These are phyloP conservation scores for Euphrasia confusa DNA, from an alignment of 257 asterid genomes.

Conservation along the genomic window DNA sequence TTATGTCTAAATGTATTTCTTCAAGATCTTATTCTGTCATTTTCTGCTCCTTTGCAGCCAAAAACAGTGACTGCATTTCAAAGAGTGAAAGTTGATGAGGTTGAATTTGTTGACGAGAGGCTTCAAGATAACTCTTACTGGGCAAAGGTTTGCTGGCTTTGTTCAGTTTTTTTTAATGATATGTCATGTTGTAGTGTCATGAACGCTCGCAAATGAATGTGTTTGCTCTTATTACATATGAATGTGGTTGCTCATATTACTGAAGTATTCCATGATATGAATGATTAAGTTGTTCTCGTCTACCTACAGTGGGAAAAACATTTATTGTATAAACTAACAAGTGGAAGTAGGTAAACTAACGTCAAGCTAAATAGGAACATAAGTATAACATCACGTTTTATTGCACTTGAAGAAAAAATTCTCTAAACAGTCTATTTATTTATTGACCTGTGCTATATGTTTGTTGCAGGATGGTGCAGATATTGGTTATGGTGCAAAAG, in stretches of 20 bases:
- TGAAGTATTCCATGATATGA: neutral
- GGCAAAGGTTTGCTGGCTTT: conserved; percentile 69
- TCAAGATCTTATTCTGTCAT: neutral
- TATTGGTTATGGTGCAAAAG: conserved; percentile 93
- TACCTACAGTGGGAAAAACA: neutral
- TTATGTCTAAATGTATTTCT: neutral
- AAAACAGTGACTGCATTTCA: conserved; percentile 64
- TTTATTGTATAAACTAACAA: neutral
- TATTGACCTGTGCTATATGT: conserved; percentile 10
- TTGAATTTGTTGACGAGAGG: conserved; percentile 62
- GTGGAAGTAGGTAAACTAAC: neutral
- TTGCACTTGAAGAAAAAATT: neutral
- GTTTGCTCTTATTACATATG: conserved; percentile 1
- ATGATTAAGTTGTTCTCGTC: neutral
- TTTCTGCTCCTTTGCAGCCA: conserved; percentile 54
- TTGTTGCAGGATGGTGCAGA: conserved; percentile 84
- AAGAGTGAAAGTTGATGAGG: conserved; percentile 61
- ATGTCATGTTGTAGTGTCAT: neutral
- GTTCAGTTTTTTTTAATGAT: neutral
- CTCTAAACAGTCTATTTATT: neutral
- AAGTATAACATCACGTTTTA: neutral
- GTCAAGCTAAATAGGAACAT: neutral
- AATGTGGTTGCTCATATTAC: neutral
- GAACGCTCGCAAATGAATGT: neutral
- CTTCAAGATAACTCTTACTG: conserved; percentile 95